Conservation (phyloP, 78 protist species). For the Dictyostelium intermedium region DNA sequence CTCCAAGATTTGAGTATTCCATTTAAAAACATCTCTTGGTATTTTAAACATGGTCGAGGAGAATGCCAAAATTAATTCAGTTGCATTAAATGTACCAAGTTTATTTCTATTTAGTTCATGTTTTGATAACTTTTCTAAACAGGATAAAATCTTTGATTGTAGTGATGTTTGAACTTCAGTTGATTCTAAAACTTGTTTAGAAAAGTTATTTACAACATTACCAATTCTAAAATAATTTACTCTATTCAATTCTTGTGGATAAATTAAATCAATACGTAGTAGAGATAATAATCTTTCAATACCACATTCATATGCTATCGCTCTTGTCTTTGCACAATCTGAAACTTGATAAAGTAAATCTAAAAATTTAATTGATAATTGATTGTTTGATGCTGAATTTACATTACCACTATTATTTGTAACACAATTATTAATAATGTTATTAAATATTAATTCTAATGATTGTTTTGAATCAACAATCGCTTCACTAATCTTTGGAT, state of each 20-base stretch:
- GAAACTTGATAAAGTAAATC: slow-evolving; percentile 65
- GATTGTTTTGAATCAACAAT: slow-evolving; percentile 44
- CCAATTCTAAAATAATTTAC: slow-evolving; percentile 26
- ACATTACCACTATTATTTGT: not conserved
- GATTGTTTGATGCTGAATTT: not conserved
- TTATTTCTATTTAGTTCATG: slow-evolving; percentile 34
- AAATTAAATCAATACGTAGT: slow-evolving; percentile 5
- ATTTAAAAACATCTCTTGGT: slow-evolving; percentile 39
- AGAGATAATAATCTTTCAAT: slow-evolving; percentile 14
- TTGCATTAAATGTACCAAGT: not conserved
- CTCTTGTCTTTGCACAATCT: slow-evolving; percentile 75
- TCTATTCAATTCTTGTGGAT: slow-evolving; percentile 22
- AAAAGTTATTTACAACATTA: not conserved
- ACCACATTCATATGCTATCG: slow-evolving; percentile 63
- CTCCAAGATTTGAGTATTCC: slow-evolving; percentile 52
- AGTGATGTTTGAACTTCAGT: not conserved
- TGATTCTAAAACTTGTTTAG: slow-evolving; percentile 5
- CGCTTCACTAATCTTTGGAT: slow-evolving; percentile 70
- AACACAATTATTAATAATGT: not conserved
- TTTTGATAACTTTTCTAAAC: slow-evolving; percentile 58
- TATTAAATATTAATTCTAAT: slow-evolving; percentile 1
- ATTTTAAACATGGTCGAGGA: slow-evolving; percentile 24
- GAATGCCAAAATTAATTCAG: not conserved
- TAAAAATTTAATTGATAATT: slow-evolving; percentile 29
- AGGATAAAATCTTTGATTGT: slow-evolving; percentile 24